Conservation (phyloP, 1,284 basidiomycete genomes). For the Coniophora puteana region DNA sequence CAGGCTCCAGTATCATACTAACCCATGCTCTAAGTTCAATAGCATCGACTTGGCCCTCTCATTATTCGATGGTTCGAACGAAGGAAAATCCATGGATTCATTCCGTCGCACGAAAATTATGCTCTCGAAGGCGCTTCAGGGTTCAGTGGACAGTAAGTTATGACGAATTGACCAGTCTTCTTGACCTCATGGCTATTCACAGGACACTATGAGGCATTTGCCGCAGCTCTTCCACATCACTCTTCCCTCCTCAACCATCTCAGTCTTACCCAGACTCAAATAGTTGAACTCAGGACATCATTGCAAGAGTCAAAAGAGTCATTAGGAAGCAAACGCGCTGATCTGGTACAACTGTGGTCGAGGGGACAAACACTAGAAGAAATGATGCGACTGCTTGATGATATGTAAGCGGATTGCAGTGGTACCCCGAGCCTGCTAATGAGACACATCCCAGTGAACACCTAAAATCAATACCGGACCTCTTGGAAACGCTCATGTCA, state of each 20-base stretch:
- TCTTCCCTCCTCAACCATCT: constrained; percentile 71
- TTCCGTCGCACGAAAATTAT: constrained; percentile 73
- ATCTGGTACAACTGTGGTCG: constrained; percentile 83
- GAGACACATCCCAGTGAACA: constrained; percentile 61
- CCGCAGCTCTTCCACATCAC: constrained; percentile 86
- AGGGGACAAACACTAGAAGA: constrained; percentile 83
- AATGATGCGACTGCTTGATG: constrained; percentile 87
- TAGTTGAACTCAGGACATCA: constrained; percentile 64
- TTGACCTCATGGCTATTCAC: constrained; percentile 12
- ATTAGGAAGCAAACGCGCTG: constrained; percentile 74
- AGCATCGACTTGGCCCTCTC: constrained; percentile 87
- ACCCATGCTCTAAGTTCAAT: constrained; percentile 64
- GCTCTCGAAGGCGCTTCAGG: constrained; percentile 75
- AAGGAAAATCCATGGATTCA: constrained; percentile 68
- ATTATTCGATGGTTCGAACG: constrained; percentile 71
- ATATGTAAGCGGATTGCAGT: constrained; percentile 76
- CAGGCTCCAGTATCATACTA: constrained; percentile 2
- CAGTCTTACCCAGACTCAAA: constrained; percentile 67
- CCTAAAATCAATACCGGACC: constrained; percentile 88
- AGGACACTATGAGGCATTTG: constrained; percentile 92
- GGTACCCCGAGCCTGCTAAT: constrained; percentile 6
- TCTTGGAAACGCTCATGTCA: constrained; percentile 90
- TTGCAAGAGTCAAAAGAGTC: constrained; percentile 81
- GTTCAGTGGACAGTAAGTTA: constrained; percentile 78
- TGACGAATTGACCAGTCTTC: constrained; percentile 3